A percentile compares a stretch with the other conserved stretches of the same genome.
Evolutionary conservation across 2,329 filamentous ascomycete species (phyloP).

Genomic region (Xylaria sp.): DNA sequence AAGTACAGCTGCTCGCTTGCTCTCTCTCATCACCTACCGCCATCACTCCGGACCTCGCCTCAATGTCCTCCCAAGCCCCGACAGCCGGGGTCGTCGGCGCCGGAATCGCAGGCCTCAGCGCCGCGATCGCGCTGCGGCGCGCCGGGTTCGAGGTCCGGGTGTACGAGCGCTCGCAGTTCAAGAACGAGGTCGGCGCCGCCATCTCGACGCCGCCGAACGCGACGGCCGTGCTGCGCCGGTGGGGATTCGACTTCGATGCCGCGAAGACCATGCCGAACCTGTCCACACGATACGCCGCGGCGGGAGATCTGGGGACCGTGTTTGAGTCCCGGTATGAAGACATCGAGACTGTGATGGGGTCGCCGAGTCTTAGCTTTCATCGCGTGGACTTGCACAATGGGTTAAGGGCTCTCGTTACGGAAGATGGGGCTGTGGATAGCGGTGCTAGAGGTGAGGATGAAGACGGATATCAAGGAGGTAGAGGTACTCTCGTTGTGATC

Average conservation of each 20-base stretch:
- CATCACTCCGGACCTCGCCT: background rate
- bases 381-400: conserved; percentile 56
- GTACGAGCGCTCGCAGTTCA: conserved; percentile 49
- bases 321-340: conserved; percentile 29
- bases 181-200: conserved; percentile 56
- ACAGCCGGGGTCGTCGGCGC: conserved; percentile 44
- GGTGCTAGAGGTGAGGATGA: conserved; percentile 36
- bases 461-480: conserved; percentile 25
- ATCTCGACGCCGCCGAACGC: conserved; percentile 55
- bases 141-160: conserved; percentile 46
- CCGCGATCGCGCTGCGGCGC: conserved; percentile 45
- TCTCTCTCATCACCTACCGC: background rate
- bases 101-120: conserved; percentile 48
- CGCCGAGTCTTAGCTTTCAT: conserved; percentile 53
- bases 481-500: conserved; percentile 24
- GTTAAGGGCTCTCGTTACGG: conserved; percentile 51
- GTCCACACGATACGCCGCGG: conserved; percentile 38
- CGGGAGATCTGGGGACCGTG: conserved; percentile 25
- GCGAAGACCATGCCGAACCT: conserved; percentile 42
- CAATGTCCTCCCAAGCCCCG: conserved; percentile 9
- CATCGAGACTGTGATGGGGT: conserved; percentile 42
- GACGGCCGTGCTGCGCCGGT: conserved; percentile 48
- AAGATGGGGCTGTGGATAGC: conserved; percentile 40
- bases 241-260: conserved; percentile 50
- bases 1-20: background rate